phyloP scores from a whole-genome alignment of 2,329 filamentous ascomycete genomes.

The Clonostachys byssicola region DNA sequence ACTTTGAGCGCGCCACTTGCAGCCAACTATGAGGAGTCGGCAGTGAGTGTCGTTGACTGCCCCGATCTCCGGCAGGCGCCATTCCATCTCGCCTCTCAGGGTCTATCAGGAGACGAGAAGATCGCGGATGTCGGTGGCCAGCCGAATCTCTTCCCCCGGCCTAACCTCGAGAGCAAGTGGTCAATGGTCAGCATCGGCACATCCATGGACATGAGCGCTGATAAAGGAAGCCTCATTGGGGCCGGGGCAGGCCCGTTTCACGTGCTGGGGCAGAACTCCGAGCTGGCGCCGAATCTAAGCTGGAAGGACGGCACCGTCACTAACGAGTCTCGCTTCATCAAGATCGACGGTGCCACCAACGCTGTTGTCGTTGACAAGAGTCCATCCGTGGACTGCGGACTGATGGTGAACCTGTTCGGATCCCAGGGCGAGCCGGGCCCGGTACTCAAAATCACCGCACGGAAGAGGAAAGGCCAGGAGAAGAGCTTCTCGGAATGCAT shows the following conservation, averaged over 20 bases:
- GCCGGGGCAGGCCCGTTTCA: slow-evolving; percentile 37
- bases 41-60: slow-evolving; percentile 16
- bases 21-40: slow-evolving; percentile 12
- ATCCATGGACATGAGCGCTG: slow-evolving; percentile 26
- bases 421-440: slow-evolving; percentile 23
- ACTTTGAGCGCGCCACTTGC: slow-evolving; percentile 9
- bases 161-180: slow-evolving; percentile 25
- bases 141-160: slow-evolving; percentile 28
- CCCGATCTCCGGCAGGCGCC: slow-evolving; percentile 29
- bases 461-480: slow-evolving; percentile 11
- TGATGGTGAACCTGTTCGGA: slow-evolving; percentile 38
- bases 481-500: slow-evolving; percentile 26
- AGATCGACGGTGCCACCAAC: slow-evolving; percentile 12
- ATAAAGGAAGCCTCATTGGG: slow-evolving; percentile 26
- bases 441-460: slow-evolving; percentile 27
- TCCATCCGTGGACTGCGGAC: slow-evolving; percentile 22
- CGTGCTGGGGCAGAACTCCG: slow-evolving; percentile 31
- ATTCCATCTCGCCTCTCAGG: slow-evolving; percentile 28
- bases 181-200: slow-evolving; percentile 19
- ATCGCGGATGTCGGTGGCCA: slow-evolving; percentile 39
- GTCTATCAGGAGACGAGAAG: slow-evolving; percentile 29
- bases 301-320: slow-evolving; percentile 14
- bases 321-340: slow-evolving; percentile 20
- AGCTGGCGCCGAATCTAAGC: slow-evolving; percentile 31
- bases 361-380: slow-evolving; percentile 12